Percentiles rank a stretch among this genome's conserved stretches.
Evolutionary conservation across 2,329 filamentous ascomycete genomes (phyloP).

Genomic region (Hymenoscyphus linearis): DNA sequence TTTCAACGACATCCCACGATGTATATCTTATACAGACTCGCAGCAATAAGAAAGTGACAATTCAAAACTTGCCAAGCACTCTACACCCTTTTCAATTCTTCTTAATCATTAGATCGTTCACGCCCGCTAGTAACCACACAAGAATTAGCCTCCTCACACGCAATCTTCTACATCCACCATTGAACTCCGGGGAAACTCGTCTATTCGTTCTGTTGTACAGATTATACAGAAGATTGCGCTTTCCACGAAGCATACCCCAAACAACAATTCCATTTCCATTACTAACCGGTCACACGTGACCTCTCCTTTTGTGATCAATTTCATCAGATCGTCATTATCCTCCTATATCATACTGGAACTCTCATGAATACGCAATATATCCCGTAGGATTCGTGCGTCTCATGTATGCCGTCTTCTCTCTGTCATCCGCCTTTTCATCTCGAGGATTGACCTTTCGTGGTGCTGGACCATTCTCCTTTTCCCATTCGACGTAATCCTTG

Average conservation of each 20-base stretch:
- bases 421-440: conserved; percentile 9
- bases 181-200: neutral
- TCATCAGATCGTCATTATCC: neutral
- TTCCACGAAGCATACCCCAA: neutral
- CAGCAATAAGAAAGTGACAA: too few relatives aligned
- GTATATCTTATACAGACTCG: neutral
- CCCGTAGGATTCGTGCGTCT: conserved; percentile 5
- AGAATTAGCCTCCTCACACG: too few relatives aligned
- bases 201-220: neutral
- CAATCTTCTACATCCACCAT: neutral
- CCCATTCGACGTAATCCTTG: conserved; percentile 49
- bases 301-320: neutral
- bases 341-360: neutral
- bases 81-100: too few relatives aligned
- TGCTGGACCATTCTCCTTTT: conserved; percentile 34
- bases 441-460: conserved; percentile 13
- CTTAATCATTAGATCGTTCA: too few relatives aligned
- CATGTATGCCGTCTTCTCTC: conserved; percentile 7
- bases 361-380: conserved; percentile 10
- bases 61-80: too few relatives aligned
- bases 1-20: neutral
- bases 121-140: too few relatives aligned
- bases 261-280: neutral
- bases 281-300: conserved; percentile 1
- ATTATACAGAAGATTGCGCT: neutral